Evolutionary conservation across 768 basidiomycete species (phyloP), one percentile per base, ranked within the genome.

Genomic region (Boletus rubropictus): DNA sequence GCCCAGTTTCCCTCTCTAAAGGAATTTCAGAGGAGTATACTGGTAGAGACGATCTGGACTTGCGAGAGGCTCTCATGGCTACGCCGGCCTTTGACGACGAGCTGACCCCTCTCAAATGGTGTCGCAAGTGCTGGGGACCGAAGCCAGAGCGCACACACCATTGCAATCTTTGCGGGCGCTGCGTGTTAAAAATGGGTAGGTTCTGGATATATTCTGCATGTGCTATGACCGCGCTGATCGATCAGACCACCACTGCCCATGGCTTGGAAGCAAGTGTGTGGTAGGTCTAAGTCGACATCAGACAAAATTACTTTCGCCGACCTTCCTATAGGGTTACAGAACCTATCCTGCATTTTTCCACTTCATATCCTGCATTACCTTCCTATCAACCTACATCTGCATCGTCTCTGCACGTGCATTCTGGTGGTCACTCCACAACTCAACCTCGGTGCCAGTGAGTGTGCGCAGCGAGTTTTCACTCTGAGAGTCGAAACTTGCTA

Each of bases 261-360:
- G 89, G 89, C 68, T 91, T 20, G 89, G 82, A 31, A 68, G 74
- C 38, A 83, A 74, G 60, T 92, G 89, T 63, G 77, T 92, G 48
- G 88, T 87, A 61, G 62, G 84, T 58, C 18, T 9, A 17, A 17
- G 3, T 27, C 15, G 8, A 33, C 14, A 15, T 42, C 10, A 7
- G 6, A 37, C 22, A 7, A 31, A 44, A 22, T 39, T 18, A 4
- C 7, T 42, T 45, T 37, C 29, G 31, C 29, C 18, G 8, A 32
- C 38, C 36, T 42, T 49, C 40, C 52, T 28, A 27, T 39, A 90
- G 88, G 89, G 89, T 3, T 80, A 89, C 66, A 74, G 88, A 60
- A 91, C 86, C 33, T 89, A 91, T 62, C 82, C 87, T 7, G 80
- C 89, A 5, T 92, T 90, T 60, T 69, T 91, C 42, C 87, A 89